Evolutionary conservation across 257 asterid genomes (phyloP).

Genomic region (Knoxia roxburghii): DNA sequence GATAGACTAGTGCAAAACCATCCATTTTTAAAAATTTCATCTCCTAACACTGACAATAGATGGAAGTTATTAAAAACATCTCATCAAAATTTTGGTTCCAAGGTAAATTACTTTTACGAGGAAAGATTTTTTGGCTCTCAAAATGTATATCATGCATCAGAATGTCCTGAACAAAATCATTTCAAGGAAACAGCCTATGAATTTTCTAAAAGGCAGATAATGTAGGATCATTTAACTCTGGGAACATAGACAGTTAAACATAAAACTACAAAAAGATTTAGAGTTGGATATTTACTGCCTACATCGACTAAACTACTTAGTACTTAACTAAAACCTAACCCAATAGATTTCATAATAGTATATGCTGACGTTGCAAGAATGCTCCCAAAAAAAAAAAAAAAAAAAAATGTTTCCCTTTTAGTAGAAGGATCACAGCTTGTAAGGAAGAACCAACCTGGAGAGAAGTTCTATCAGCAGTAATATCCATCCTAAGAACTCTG

Average conservation of each 20-base stretch:
- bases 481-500: conserved; percentile 26
- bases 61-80: background rate
- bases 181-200: background rate
- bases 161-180: background rate
- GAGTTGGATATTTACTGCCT: background rate
- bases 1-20: background rate
- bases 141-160: background rate
- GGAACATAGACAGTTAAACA: background rate
- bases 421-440: background rate
- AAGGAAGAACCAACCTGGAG: conserved; percentile 32
- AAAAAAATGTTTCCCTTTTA: background rate
- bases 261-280: no score
- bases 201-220: background rate
- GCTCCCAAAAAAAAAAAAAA: no score
- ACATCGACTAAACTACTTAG: background rate
- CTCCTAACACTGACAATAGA: background rate
- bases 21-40: background rate
- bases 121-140: background rate
- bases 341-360: background rate
- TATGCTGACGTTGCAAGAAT: no score
- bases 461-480: conserved; percentile 34
- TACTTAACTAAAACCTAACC: background rate
- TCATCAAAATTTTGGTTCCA: background rate
- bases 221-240: background rate
- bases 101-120: background rate